Evolutionary conservation across 1,284 basidiomycete genomes (phyloP), one percentile per base, ranked within the genome.

Genomic region (Takashimella koratensis): DNA sequence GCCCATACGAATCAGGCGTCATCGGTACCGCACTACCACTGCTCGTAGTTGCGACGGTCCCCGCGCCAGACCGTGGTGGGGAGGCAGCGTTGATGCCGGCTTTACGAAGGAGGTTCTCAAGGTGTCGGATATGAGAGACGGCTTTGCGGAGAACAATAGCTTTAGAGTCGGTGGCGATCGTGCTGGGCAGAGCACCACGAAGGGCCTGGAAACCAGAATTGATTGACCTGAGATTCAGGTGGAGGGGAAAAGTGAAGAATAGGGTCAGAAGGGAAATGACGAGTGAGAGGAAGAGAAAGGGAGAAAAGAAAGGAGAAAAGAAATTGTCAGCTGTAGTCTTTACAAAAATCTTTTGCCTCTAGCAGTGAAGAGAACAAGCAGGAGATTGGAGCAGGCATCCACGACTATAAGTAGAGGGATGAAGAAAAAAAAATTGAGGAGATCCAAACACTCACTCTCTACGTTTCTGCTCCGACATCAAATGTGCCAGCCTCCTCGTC

Each of bases 401-500:
- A 70, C 70, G n/a, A 25, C 6, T 23, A 11, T 5, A 10, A 19
- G 20, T 27, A 5, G 11, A 3, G 47, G 30, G 4, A 5, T 2
- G 22, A 23, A 16, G 27, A 36, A 25, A 49, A 6, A 40, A 25
- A 50, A 8, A 27, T 26, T 40, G 26, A 39, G 8, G 40, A 36
- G 6, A n/a, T 16, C 16, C 16, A n/a, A n/a, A 2, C 12, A 68
- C 70, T 70, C 53, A 72, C 73, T 74, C 73, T 64, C 73, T 55
- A 16, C 73, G 57, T 50, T 74, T 74, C 53, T 74, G 73, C 57
- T 74, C 73, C 4, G 63, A 66, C 67, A 72, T 70, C 19, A 74
- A 54, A 56, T 74, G 73, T 1, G 73, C 73, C 8, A 74, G 42
- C 4, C 73, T 56, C 42, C 73, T 60, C 23, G 54, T 64, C 53